A percentile compares a stretch with the other conserved stretches of the same genome.
phyloP scores from a whole-genome alignment of 768 basidiomycete genomes.

The Lactarius tabidus region DNA sequence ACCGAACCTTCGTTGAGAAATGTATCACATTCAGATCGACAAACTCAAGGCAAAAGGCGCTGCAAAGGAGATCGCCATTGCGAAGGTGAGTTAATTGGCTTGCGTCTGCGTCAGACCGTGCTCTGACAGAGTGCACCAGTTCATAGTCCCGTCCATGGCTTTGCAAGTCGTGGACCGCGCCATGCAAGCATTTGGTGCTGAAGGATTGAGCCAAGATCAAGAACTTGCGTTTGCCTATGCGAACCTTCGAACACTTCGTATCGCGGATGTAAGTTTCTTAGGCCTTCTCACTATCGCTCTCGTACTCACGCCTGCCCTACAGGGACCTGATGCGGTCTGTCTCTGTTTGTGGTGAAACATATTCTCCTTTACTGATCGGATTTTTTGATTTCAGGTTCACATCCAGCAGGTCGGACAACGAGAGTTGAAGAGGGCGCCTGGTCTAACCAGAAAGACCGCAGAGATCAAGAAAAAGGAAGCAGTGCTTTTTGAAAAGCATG shows the following conservation, averaged over 20 bases:
- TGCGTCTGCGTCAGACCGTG: background rate
- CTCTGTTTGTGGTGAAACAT: background rate
- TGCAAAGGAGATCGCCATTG: constrained; percentile 94
- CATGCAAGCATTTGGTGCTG: constrained; percentile 95
- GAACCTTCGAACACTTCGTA: constrained; percentile 77
- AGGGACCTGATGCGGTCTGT: constrained; percentile 79
- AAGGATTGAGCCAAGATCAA: constrained; percentile 89
- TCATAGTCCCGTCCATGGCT: constrained; percentile 91
- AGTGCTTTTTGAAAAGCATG: constrained; percentile 54
- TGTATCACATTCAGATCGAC: constrained; percentile 68
- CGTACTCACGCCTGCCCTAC: constrained; percentile 16
- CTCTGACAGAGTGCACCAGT: constrained; percentile 43
- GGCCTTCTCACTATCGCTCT: background rate
- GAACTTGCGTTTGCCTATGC: constrained; percentile 77
- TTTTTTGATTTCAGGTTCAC: constrained; percentile 58
- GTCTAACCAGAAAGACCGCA: constrained; percentile 49
- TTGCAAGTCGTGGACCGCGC: constrained; percentile 87
- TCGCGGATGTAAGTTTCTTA: constrained; percentile 65
- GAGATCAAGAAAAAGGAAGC: constrained; percentile 59
- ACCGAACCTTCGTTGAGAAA: background rate
- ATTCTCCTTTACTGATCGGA: constrained; percentile 1
- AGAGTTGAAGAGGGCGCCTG: constrained; percentile 76
- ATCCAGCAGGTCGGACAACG: constrained; percentile 91
- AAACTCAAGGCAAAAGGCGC: constrained; percentile 89
- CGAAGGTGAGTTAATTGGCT: constrained; percentile 59